Evolutionary conservation across 495 filamentous ascomycete genomes (phyloP).

Genomic region (Penicillium riverlandense): DNA sequence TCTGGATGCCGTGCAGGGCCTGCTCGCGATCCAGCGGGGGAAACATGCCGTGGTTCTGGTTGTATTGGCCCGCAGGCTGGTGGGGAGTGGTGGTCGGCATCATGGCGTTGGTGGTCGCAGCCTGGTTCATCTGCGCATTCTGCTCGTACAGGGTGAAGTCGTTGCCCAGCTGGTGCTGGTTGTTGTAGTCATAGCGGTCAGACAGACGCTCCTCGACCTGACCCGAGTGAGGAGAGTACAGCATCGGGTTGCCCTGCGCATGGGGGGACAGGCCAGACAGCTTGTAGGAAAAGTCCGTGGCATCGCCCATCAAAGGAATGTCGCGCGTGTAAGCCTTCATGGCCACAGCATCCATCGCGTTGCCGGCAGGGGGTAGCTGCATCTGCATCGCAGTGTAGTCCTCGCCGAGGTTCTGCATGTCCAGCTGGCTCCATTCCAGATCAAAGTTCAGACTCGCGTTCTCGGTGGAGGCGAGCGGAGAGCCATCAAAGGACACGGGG

Average conservation of each 20-base stretch:
- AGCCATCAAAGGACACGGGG: slow-evolving; percentile 13
- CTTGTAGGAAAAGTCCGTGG: slow-evolving; percentile 4
- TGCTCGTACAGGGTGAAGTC: slow-evolving; percentile 42
- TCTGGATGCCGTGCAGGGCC: slow-evolving; percentile 6
- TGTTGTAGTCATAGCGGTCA: slow-evolving; percentile 41
- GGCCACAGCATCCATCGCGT: slow-evolving; percentile 14
- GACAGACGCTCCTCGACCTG: slow-evolving; percentile 19
- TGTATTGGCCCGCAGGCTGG: slow-evolving; percentile 3
- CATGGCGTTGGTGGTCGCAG: not conserved
- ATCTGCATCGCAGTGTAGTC: slow-evolving; percentile 30
- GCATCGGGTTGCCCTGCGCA: slow-evolving; percentile 56
- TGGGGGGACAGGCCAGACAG: slow-evolving; percentile 51
- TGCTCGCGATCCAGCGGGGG: slow-evolving; percentile 11
- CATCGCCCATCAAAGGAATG: not conserved
- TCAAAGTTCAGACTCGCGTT: slow-evolving; percentile 26
- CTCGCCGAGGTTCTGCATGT: slow-evolving; percentile 18
- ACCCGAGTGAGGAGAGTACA: slow-evolving; percentile 52
- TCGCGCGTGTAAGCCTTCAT: slow-evolving; percentile 18
- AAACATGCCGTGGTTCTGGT: slow-evolving; percentile 16
- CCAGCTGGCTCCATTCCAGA: slow-evolving; percentile 30
- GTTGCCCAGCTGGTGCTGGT: slow-evolving; percentile 19
- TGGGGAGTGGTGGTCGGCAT: slow-evolving; percentile 1
- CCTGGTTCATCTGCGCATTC: not conserved
- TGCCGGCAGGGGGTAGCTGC: slow-evolving; percentile 19
- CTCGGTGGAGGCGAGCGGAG: slow-evolving; percentile 19